Conservation (phyloP, 352 stramenopile species). For the Achlya hypogyna region DNA sequence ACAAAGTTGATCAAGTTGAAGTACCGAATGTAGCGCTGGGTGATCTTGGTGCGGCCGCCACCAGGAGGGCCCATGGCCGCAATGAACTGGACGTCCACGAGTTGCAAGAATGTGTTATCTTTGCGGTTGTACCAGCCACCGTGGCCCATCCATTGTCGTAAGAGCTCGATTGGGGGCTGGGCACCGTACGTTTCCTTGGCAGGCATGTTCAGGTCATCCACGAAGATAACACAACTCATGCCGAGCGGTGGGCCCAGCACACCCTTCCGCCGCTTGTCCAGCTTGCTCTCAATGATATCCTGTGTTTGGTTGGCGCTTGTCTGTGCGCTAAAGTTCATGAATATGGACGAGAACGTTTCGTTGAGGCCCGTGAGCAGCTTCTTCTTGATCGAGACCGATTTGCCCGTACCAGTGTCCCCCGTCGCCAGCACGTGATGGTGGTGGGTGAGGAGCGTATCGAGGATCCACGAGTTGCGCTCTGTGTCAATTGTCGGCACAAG, state of each 20-base stretch:
- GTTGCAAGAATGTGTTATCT: slow-evolving; percentile 86
- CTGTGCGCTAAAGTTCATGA: slow-evolving; percentile 90
- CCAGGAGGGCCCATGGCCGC: slow-evolving; percentile 88
- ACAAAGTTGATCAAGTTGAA: slow-evolving; percentile 93
- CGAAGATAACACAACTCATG: slow-evolving; percentile 88
- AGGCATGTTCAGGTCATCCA: slow-evolving; percentile 93
- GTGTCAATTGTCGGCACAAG: slow-evolving; percentile 91
- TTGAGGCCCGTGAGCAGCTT: slow-evolving; percentile 81
- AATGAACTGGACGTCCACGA: slow-evolving; percentile 92
- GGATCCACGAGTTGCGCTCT: slow-evolving; percentile 84
- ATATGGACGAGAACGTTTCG: slow-evolving; percentile 78
- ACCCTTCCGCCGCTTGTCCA: slow-evolving; percentile 90
- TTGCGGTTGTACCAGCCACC: slow-evolving; percentile 92
- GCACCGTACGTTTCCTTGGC: slow-evolving; percentile 91
- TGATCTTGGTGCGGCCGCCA: slow-evolving; percentile 86
- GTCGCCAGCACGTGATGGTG: slow-evolving; percentile 88
- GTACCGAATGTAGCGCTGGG: slow-evolving; percentile 87
- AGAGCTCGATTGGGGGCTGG: slow-evolving; percentile 88
- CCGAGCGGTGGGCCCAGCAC: slow-evolving; percentile 85
- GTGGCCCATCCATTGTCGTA: slow-evolving; percentile 92
- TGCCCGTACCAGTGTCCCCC: slow-evolving; percentile 90
- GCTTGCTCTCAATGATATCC: slow-evolving; percentile 90
- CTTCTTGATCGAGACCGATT: slow-evolving; percentile 90
- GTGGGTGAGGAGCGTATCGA: slow-evolving; percentile 82
- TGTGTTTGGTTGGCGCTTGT: slow-evolving; percentile 92